These are phyloP conservation scores for Ceratobasidium sp. DNA, from an alignment of 1,284 basidiomycete species.

Conservation along the genomic window DNA sequence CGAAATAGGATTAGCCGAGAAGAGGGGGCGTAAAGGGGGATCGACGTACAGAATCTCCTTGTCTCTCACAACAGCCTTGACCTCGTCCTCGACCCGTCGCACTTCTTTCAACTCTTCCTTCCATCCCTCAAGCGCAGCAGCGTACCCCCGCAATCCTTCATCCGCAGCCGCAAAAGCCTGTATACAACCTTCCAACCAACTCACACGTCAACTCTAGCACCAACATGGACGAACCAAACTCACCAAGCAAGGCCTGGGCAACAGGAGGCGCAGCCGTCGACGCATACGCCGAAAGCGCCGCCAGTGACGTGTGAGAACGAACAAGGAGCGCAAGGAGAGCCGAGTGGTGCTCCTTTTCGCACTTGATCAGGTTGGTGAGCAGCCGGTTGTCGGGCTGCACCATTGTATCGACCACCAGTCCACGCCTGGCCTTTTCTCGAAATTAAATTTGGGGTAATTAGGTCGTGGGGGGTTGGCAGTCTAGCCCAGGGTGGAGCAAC, in stretches of 20 bases:
- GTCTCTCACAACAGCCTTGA: slow-evolving; percentile 75
- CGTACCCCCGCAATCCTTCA: slow-evolving; percentile 74
- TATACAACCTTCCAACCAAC: slow-evolving; percentile 27
- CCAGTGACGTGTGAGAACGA: slow-evolving; percentile 70
- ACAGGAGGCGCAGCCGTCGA: slow-evolving; percentile 71
- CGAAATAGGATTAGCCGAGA: slow-evolving; percentile 16
- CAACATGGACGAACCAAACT: slow-evolving; percentile 57
- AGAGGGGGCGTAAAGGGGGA: background rate
- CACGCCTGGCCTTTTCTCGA: background rate
- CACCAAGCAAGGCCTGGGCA: slow-evolving; percentile 69
- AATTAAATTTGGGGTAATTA: background rate
- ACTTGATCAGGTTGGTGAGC: slow-evolving; percentile 71
- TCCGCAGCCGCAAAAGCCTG: slow-evolving; percentile 72
- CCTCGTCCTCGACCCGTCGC: slow-evolving; percentile 71
- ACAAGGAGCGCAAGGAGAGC: slow-evolving; percentile 69
- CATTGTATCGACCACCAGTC: background rate
- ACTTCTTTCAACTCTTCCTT: slow-evolving; percentile 70
- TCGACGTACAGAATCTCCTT: slow-evolving; percentile 79
- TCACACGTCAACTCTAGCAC: background rate
- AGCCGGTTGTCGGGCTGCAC: slow-evolving; percentile 69
- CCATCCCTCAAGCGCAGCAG: slow-evolving; percentile 72
- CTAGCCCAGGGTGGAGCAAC: background rate
- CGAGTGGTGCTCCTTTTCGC: slow-evolving; percentile 79
- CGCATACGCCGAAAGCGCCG: slow-evolving; percentile 79
- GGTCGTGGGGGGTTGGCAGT: slow-evolving; percentile 14